phyloP scores from a whole-genome alignment of 495 filamentous ascomycete species.

The Staphylotrichum longicolle region DNA sequence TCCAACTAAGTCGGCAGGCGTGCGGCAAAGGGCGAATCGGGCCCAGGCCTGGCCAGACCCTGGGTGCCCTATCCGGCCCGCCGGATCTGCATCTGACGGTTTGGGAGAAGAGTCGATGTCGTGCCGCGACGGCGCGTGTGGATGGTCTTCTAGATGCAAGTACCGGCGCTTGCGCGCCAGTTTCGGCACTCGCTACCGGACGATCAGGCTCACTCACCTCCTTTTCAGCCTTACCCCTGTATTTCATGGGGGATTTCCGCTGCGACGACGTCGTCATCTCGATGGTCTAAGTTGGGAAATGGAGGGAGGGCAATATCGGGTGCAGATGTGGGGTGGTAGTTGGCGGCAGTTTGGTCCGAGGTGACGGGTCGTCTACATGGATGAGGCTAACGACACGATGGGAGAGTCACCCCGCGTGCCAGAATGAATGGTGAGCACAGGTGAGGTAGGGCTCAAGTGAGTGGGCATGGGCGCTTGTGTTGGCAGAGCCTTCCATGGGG shows the following conservation, averaged over 20 bases:
- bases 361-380: too few species aligned
- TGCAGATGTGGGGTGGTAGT: slow-evolving; percentile 5
- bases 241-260: too few species aligned
- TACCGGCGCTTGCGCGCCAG: slow-evolving; percentile 14
- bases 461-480: not conserved
- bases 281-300: slow-evolving; percentile 13
- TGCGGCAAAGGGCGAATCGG: not conserved
- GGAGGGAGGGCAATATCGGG: slow-evolving; percentile 1
- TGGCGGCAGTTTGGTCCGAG: slow-evolving; percentile 6
- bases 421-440: too few species aligned
- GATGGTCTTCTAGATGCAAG: slow-evolving; percentile 4
- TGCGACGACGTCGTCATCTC: slow-evolving; percentile 3
- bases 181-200: slow-evolving; percentile 15
- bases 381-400: not conserved
- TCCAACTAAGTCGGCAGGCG: not conserved
- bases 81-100: slow-evolving; percentile 1
- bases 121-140: slow-evolving; percentile 3
- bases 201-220: not conserved
- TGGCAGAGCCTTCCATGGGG: not conserved
- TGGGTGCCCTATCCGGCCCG: slow-evolving; percentile 6
- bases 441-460: not conserved
- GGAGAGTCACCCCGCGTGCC: too few species aligned
- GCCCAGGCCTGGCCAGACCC: not conserved
- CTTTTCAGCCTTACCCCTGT: not conserved
- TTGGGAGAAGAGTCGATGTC: not conserved